Conservation (phyloP, 305 asterid species). For the Fraxinus floribunda region DNA sequence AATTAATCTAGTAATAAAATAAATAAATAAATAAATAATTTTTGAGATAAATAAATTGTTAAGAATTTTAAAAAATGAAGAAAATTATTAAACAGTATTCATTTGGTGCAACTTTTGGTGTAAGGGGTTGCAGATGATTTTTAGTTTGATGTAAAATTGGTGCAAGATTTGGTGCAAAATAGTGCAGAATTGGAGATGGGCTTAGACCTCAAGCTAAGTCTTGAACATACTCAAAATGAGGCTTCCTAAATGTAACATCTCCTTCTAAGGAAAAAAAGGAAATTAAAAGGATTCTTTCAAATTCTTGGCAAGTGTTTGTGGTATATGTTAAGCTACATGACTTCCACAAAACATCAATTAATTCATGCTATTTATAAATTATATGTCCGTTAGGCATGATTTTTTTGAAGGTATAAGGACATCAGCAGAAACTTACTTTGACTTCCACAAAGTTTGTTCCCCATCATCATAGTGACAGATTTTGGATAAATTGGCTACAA, state of each 20-base stretch:
- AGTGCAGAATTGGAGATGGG: no score
- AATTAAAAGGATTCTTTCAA: neutral
- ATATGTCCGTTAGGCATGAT: neutral
- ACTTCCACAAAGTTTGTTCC: neutral
- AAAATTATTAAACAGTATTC: no score
- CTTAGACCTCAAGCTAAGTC: neutral
- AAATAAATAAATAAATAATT: no score
- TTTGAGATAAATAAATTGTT: no score
- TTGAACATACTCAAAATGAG: neutral
- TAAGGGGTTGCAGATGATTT: no score
- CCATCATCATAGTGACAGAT: neutral
- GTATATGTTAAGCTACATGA: neutral
- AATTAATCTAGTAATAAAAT: no score
- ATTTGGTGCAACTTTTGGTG: no score
- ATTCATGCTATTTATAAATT: neutral
- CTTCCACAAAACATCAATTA: neutral
- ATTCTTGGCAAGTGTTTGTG: no score
- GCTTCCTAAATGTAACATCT: no score
- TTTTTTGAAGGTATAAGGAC: neutral
- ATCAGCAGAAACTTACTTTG: conserved; percentile 4
- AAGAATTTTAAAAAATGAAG: no score
- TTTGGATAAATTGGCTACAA: neutral
- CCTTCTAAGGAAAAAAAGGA: neutral
- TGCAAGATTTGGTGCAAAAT: no score
- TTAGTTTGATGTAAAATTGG: no score